Evolutionary conservation across 2,329 filamentous ascomycete genomes (phyloP).

Genomic region (Claviceps purpurea): DNA sequence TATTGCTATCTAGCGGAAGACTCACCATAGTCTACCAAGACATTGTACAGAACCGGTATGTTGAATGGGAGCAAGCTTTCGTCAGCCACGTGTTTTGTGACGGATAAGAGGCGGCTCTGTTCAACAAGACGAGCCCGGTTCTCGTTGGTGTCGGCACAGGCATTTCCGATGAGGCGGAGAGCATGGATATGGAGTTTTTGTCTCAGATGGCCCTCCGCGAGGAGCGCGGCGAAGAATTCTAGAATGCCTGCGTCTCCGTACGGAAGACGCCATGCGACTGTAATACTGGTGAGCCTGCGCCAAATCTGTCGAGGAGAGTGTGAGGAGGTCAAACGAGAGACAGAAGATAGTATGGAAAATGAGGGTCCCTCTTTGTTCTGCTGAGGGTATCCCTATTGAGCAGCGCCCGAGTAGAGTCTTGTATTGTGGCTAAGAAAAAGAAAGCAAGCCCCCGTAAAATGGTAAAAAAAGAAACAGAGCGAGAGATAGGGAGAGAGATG

Average conservation of each 20-base stretch:
- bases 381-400: not conserved
- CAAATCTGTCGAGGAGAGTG: not conserved
- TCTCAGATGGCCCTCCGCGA: constrained; percentile 25
- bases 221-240: constrained; percentile 37
- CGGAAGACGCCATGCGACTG: constrained; percentile 43
- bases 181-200: constrained; percentile 37
- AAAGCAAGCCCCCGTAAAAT: not conserved
- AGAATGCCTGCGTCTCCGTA: constrained; percentile 45
- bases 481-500: not conserved
- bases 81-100: constrained; percentile 35
- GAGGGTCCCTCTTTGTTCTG: not conserved
- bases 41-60: constrained; percentile 48
- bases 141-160: constrained; percentile 49
- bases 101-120: constrained; percentile 29
- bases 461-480: not conserved
- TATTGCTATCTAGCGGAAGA: not conserved
- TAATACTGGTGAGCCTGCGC: constrained; percentile 1
- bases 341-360: not conserved
- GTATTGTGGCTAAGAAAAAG: not conserved
- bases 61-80: constrained; percentile 36
- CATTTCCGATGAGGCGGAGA: constrained; percentile 47
- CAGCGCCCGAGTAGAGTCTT: too few relatives aligned
- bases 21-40: constrained; percentile 50
- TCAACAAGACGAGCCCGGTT: constrained; percentile 44
- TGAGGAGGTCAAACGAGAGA: not conserved